A percentile compares a stretch with the other conserved stretches of the same genome.
Evolutionary conservation across 345 rosid genomes (phyloP).

Genomic region (Excoecaria agallocha): DNA sequence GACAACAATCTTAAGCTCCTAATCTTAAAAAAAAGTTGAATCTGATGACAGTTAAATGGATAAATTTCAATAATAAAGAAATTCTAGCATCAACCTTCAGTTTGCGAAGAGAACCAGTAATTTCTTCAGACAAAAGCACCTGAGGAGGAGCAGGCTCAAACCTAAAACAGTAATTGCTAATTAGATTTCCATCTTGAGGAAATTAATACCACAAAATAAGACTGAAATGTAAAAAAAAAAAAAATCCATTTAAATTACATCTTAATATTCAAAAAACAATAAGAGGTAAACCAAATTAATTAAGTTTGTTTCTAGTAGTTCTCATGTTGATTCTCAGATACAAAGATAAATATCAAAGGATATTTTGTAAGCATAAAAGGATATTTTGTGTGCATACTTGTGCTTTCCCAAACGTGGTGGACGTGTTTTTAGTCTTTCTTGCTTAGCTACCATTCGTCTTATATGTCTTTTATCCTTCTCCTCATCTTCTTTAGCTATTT

Average conservation of each 20-base stretch:
- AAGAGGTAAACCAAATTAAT: neutral
- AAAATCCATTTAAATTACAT: neutral
- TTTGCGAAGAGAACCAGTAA: conserved; percentile 85
- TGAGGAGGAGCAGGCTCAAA: conserved; percentile 82
- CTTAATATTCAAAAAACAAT: neutral
- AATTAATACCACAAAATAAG: neutral
- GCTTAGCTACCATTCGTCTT: conserved; percentile 54
- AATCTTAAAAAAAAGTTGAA: neutral
- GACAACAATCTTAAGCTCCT: neutral
- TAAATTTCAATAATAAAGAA: neutral
- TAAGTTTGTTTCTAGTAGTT: neutral
- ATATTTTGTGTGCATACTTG: conserved; percentile 59
- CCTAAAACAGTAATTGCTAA: conserved; percentile 32
- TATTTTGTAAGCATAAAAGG: too few species aligned
- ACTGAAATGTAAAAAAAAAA: neutral
- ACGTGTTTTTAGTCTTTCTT: conserved; percentile 65
- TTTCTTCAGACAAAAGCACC: conserved; percentile 86
- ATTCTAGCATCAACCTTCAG: conserved; percentile 50
- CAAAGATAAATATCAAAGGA: neutral
- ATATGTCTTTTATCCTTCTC: conserved; percentile 61
- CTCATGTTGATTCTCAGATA: too few species aligned
- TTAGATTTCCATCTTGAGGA: neutral
- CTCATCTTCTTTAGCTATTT: conserved; percentile 79
- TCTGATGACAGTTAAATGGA: conserved; percentile 8
- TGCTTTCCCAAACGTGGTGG: conserved; percentile 96